A percentile compares a stretch with the other conserved stretches of the same genome.
These are phyloP conservation scores for Wolfiporia cocos DNA, from an alignment of 1,284 basidiomycete species.

Conservation along the genomic window DNA sequence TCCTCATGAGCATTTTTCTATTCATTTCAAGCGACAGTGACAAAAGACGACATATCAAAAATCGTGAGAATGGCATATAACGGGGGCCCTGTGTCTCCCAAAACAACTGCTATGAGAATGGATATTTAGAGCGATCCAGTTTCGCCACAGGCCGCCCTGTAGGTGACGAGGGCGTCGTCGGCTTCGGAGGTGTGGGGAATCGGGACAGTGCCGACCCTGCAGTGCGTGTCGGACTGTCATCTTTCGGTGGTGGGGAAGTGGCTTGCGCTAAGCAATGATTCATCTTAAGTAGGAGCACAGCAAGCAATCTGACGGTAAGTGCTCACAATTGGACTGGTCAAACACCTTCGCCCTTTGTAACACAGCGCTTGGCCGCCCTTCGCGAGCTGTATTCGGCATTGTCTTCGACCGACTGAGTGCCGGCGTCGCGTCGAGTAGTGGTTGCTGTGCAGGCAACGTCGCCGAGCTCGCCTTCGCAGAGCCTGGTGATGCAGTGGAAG, in stretches of 20 bases:
- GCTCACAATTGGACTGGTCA: slow-evolving; percentile 19
- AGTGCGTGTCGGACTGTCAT: no score
- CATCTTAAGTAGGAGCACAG: no score
- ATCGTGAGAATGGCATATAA: no score
- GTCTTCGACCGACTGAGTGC: slow-evolving; percentile 19
- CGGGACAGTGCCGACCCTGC: slow-evolving; percentile 24
- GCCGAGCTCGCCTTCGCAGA: slow-evolving; percentile 16
- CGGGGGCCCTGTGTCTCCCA: no score
- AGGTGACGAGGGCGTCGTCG: slow-evolving; percentile 23
- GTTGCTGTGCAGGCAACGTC: slow-evolving; percentile 13
- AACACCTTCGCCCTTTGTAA: slow-evolving; percentile 41
- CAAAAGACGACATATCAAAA: no score
- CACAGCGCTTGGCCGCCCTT: slow-evolving; percentile 38
- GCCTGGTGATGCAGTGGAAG: neutral
- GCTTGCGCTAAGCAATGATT: no score
- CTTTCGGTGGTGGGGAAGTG: no score
- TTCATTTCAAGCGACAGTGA: no score
- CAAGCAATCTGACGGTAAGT: no score
- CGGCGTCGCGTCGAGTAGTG: slow-evolving; percentile 4
- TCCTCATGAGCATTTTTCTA: no score
- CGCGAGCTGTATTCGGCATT: slow-evolving; percentile 12
- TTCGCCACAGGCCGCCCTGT: slow-evolving; percentile 26
- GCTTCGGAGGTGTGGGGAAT: slow-evolving; percentile 36
- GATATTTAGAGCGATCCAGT: slow-evolving; percentile 32
- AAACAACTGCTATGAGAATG: slow-evolving; percentile 29